phyloP scores from a whole-genome alignment of 305 asterid species.

The Salvia sclarea region DNA sequence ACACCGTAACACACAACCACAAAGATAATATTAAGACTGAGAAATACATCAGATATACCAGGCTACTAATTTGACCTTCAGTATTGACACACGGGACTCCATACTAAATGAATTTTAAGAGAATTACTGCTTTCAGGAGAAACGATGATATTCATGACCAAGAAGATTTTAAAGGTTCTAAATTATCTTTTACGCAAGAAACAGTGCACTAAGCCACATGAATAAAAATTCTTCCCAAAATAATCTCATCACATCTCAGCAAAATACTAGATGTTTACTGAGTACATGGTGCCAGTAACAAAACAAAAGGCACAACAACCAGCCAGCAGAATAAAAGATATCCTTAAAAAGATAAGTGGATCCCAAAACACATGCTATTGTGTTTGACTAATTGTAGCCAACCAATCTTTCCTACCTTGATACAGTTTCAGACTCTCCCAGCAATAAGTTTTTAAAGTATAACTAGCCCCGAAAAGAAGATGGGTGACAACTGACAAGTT shows the following conservation, averaged over 20 bases:
- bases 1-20: background rate
- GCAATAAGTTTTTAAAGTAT: background rate
- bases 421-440: too few species aligned
- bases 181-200: background rate
- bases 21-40: background rate
- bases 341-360: background rate
- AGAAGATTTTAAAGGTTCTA: background rate
- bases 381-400: background rate
- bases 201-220: background rate
- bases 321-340: background rate
- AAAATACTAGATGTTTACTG: background rate
- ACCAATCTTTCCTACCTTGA: background rate
- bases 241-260: conserved; percentile 8
- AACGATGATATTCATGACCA: background rate
- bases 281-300: too few species aligned
- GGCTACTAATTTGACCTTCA: background rate
- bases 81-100: background rate
- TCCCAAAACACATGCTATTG: background rate
- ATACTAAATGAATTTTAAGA: background rate
- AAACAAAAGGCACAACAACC: background rate
- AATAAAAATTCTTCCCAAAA: background rate
- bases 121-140: background rate
- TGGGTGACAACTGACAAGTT: background rate
- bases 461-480: background rate
- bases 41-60: background rate